Base-by-base conservation (phyloP, 495 filamentous ascomycete genomes). In the Penicillium robsamsonii region DNA sequence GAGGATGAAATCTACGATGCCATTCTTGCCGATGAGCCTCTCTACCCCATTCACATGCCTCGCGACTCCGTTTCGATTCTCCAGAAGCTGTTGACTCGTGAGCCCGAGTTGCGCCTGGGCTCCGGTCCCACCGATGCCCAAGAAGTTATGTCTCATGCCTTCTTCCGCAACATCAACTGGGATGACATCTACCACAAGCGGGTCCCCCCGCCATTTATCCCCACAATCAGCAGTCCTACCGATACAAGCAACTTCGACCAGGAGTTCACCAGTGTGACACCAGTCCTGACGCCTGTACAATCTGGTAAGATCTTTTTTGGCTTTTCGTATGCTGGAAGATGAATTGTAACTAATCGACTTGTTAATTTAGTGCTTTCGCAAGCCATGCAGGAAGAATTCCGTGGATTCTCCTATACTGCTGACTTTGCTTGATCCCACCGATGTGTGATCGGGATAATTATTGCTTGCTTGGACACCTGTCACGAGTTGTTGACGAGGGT, bases 1-100 rank as follows among this genome's bases (percentile, higher is more conserved):
- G 94, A 99, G 68, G 94, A 99, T 73, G 94, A 99, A 75, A 99
- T 99, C 59, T 99, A 99, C 81, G 94, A 99, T 66, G 93, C 94
- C 43, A 97, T 99, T 72, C 86, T 99, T 53, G 91, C 95, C 1
- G 94, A 99, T 65, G 94, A 99, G 72, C 92, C 95, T 35, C 81
- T 99, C 6, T 99, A 99, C 68, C 94, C 94, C 12, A 97, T 99
- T 64, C 92, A 97, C 73, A 99, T 99, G 94, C 93, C 94, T 50
- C 86, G 95, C 38, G 95, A 99, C 71, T 96, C 91, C 1, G 94
- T 99, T 46, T 96, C 92, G 13, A 96, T 99, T 56, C 81, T 99
- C 27, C 94, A 99, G 76, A 99, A 99, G 75, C 86, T 99, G 52
- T 80, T 99, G 50, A 97, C 91, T 38, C 86, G 94, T 62, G 94